Base-by-base conservation (phyloP, 345 rosid genomes). In the Citrus cavaleriei region DNA sequence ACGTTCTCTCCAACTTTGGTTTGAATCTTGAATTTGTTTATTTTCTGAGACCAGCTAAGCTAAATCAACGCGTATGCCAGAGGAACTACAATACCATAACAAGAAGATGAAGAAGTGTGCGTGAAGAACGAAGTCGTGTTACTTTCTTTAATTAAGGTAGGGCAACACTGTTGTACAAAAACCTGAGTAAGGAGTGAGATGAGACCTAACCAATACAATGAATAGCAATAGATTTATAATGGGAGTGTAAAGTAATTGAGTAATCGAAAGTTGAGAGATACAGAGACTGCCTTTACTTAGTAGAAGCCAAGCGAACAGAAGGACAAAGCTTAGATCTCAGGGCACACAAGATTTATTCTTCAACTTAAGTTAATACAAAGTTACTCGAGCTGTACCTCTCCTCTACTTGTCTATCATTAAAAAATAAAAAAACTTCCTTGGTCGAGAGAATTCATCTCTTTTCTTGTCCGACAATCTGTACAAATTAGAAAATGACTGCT, bases 21-120 rank as follows among this genome's bases (percentile, higher is more conserved):
- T 80, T 95, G 98, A 86, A 95, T 95, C 90, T 95, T 95, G 83
- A 88, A 84, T 73, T 78, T 81, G 59, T 83, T 84, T 27, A 93
- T 74, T 68, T 85, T 85, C 58, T 82, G 81, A 71, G 91, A 87
- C 74, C 85, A 87, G 81, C 76, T 59, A 57, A 87, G 66, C 82
- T 38, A 91, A 27, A 86, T 46, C 80, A 88, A 77, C 3, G 90
- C 85, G 1, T 86, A 38, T 34, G 99, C 97, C 60, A 92, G 65
- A 25, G 97, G 99, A 57, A 84, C 88, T 51, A 90, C 13, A 0
- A 97, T 84, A 85, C 91, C 89, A 77, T 88, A 42, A 42, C 49
- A 42, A 42, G 49, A 42, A 42, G 49, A 42, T 42, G 49, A 42
- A 10, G 49, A 2, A 2, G 12, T 2, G 13, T 0, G 13, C 13